Percentiles rank a stretch among this genome's conserved stretches.
Evolutionary conservation across 1,284 basidiomycete genomes (phyloP).

Genomic region (Lentinus polychrous): DNA sequence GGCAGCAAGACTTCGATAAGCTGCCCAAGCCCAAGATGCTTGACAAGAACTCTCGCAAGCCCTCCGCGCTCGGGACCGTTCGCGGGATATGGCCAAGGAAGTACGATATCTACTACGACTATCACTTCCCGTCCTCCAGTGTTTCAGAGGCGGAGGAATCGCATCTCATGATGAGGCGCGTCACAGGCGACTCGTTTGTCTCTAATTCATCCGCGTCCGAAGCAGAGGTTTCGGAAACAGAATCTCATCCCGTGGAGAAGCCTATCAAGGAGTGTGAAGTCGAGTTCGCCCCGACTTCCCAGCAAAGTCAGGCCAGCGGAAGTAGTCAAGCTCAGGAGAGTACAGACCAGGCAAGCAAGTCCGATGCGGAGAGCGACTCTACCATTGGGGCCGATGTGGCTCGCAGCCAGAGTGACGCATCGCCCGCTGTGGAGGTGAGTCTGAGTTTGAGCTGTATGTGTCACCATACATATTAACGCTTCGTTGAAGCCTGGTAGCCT

Average conservation of each 20-base stretch:
- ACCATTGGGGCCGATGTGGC: conserved; percentile 74
- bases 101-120: conserved; percentile 43
- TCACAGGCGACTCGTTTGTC: conserved; percentile 47
- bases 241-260: conserved; percentile 25
- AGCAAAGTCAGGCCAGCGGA: too few relatives aligned
- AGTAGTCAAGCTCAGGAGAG: too few relatives aligned
- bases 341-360: conserved; percentile 16
- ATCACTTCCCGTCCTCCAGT: conserved; percentile 52
- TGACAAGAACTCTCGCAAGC: conserved; percentile 44
- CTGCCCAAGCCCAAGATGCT: conserved; percentile 54
- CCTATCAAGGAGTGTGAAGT: too few relatives aligned
- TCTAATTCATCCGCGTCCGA: conserved; percentile 48
- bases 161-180: conserved; percentile 33
- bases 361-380: conserved; percentile 78
- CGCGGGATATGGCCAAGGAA: conserved; percentile 63
- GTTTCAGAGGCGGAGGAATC: conserved; percentile 78
- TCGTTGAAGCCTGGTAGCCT: too few relatives aligned
- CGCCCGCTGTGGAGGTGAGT: too few relatives aligned
- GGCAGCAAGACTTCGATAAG: conserved; percentile 84
- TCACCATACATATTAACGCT: too few relatives aligned
- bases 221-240: conserved; percentile 54
- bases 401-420: conserved; percentile 14
- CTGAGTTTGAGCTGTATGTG: too few relatives aligned
- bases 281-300: too few relatives aligned
- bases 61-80: conserved; percentile 61